These are phyloP conservation scores for Carex arenaria DNA, from an alignment of 202 grass and related monocot genomes.

Conservation along the genomic window DNA sequence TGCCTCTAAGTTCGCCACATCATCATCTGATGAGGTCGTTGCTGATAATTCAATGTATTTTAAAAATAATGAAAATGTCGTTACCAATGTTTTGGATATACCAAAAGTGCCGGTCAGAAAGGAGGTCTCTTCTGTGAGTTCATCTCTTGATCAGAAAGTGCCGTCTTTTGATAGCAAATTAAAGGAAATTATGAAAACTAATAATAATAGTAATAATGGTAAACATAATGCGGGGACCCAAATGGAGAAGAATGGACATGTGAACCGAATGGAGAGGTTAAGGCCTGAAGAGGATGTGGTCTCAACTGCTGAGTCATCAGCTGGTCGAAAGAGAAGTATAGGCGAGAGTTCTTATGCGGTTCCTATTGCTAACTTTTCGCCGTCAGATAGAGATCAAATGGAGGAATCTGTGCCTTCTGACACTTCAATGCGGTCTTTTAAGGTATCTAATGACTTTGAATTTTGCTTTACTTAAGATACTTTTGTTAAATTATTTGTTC, in stretches of 20 bases:
- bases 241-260: background rate
- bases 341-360: slow-evolving; percentile 34
- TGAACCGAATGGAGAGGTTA: slow-evolving; percentile 8
- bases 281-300: slow-evolving; percentile 35
- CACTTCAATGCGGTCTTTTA: slow-evolving; percentile 27
- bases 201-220: slow-evolving; percentile 15
- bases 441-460: background rate
- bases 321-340: slow-evolving; percentile 64
- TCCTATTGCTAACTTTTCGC: slow-evolving; percentile 30
- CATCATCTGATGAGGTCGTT: slow-evolving; percentile 55
- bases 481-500: background rate
- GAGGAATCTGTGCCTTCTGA: slow-evolving; percentile 31
- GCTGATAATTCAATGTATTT: slow-evolving; percentile 69
- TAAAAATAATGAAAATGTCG: slow-evolving; percentile 23
- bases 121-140: slow-evolving; percentile 38
- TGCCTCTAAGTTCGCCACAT: slow-evolving; percentile 45
- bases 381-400: slow-evolving; percentile 33
- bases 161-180: slow-evolving; percentile 27
- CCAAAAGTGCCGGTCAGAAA: slow-evolving; percentile 62
- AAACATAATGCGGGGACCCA: background rate
- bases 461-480: background rate
- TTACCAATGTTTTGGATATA: slow-evolving; percentile 44
- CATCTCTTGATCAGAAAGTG: slow-evolving; percentile 37
- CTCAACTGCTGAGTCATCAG: slow-evolving; percentile 58
- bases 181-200: slow-evolving; percentile 23